Percentiles rank a stretch among this genome's conserved stretches.
Conservation (phyloP, 148 eudicot species). For the Fagopyrum esculentum region DNA sequence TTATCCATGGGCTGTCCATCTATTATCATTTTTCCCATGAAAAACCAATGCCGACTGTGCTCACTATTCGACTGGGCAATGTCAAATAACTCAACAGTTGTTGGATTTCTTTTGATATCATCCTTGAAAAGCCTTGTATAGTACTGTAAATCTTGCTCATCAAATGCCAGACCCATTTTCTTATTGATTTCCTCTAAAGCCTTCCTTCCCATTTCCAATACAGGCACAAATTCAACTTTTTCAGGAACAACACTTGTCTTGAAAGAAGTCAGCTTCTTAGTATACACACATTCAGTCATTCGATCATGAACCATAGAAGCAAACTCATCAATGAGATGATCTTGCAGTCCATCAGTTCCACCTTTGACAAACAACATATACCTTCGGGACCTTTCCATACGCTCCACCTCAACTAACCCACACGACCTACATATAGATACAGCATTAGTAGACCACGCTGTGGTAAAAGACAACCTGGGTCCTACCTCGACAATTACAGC, state of each 20-base stretch:
- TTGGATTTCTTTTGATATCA: conserved; percentile 75
- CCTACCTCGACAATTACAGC: conserved; percentile 69
- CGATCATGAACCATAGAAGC: conserved; percentile 82
- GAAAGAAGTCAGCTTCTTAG: conserved; percentile 54
- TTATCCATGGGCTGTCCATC: conserved; percentile 59
- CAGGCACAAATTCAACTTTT: conserved; percentile 61
- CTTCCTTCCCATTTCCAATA: conserved; percentile 65
- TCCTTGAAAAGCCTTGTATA: conserved; percentile 73
- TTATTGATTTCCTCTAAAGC: conserved; percentile 78
- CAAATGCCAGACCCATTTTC: conserved; percentile 87
- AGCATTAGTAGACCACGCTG: conserved; percentile 92
- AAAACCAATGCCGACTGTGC: conserved; percentile 93
- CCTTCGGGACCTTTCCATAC: conserved; percentile 79
- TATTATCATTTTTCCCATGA: conserved; percentile 69
- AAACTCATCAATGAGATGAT: conserved; percentile 59
- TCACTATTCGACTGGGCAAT: conserved; percentile 92
- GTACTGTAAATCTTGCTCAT: conserved; percentile 80
- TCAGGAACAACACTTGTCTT: conserved; percentile 55
- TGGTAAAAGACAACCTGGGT: conserved; percentile 80
- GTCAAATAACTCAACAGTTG: conserved; percentile 84
- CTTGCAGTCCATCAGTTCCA: conserved; percentile 31
- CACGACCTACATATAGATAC: conserved; percentile 82
- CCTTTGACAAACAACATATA: conserved; percentile 44
- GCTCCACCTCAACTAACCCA: conserved; percentile 56
- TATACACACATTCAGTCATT: conserved; percentile 84